Conservation (phyloP, 371 early-diverging fungal genomes). For the Mortierella sp. region DNA sequence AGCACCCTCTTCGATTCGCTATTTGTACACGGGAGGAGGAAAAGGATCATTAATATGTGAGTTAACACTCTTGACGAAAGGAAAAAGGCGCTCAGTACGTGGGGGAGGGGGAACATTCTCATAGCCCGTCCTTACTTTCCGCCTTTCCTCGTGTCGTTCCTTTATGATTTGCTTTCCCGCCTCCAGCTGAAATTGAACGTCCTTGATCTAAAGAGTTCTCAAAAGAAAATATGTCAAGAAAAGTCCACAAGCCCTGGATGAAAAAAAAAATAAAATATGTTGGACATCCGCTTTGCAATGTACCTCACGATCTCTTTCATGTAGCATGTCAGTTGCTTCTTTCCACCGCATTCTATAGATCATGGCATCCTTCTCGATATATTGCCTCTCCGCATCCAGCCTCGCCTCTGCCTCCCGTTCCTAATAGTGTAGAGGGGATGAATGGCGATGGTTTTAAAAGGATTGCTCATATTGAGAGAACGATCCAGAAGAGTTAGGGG, state of each 20-base stretch:
- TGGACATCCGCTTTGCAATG: background rate
- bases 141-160: slow-evolving; percentile 30
- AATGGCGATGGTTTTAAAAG: too few relatives aligned
- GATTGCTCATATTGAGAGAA: too few relatives aligned
- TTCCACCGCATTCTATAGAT: slow-evolving; percentile 25
- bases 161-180: slow-evolving; percentile 26
- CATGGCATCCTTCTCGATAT: slow-evolving; percentile 24
- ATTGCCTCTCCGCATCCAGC: slow-evolving; percentile 25
- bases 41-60: too few relatives aligned
- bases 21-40: too few relatives aligned
- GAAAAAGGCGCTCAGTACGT: too few relatives aligned
- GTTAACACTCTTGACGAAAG: too few relatives aligned
- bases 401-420: slow-evolving; percentile 36
- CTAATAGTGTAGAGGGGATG: too few relatives aligned
- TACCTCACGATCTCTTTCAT: slow-evolving; percentile 44
- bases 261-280: slow-evolving; percentile 3
- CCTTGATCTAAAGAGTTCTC: slow-evolving; percentile 19
- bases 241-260: background rate
- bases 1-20: slow-evolving; percentile 18
- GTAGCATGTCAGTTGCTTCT: slow-evolving; percentile 10
- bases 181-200: slow-evolving; percentile 31
- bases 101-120: too few relatives aligned
- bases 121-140: too few relatives aligned
- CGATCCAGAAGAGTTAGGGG: background rate
- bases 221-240: background rate